These are phyloP conservation scores for Chaetomiaceae sp. DNA, from an alignment of 2,329 filamentous ascomycete genomes.

Conservation along the genomic window DNA sequence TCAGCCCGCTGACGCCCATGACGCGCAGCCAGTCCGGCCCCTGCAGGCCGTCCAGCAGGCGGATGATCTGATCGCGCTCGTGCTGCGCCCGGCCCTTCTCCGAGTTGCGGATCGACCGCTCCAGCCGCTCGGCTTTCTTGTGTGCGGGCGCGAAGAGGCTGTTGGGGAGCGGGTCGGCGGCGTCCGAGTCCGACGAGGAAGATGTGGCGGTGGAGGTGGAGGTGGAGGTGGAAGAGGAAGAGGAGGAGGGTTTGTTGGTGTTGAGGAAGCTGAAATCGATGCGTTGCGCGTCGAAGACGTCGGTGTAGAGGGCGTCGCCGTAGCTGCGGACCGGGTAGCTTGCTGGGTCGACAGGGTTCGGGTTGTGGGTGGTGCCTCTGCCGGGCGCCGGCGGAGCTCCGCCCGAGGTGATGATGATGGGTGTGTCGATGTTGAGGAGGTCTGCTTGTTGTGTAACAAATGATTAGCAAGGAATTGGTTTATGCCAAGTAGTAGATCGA, in stretches of 20 bases:
- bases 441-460: constrained; percentile 44
- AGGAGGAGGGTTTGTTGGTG: too few relatives aligned
- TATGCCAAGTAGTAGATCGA: background rate
- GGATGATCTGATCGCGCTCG: constrained; percentile 59
- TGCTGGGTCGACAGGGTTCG: constrained; percentile 9
- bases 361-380: constrained; percentile 11
- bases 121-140: constrained; percentile 52
- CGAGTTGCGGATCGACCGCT: constrained; percentile 57
- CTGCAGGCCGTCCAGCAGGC: constrained; percentile 72
- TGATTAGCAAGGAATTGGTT: constrained; percentile 11
- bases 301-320: constrained; percentile 49
- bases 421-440: constrained; percentile 64
- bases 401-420: constrained; percentile 57
- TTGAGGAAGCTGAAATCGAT: constrained; percentile 52
- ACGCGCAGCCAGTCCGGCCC: constrained; percentile 89
- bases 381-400: constrained; percentile 23
- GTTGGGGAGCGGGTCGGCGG: constrained; percentile 53
- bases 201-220: background rate
- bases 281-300: constrained; percentile 50
- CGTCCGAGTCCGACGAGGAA: background rate
- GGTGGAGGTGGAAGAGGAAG: background rate
- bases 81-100: constrained; percentile 61
- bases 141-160: constrained; percentile 49
- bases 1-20: constrained; percentile 82
- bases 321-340: constrained; percentile 44